Evolutionary conservation across 768 basidiomycete genomes (phyloP).

Genomic region (Boletus insuetus): DNA sequence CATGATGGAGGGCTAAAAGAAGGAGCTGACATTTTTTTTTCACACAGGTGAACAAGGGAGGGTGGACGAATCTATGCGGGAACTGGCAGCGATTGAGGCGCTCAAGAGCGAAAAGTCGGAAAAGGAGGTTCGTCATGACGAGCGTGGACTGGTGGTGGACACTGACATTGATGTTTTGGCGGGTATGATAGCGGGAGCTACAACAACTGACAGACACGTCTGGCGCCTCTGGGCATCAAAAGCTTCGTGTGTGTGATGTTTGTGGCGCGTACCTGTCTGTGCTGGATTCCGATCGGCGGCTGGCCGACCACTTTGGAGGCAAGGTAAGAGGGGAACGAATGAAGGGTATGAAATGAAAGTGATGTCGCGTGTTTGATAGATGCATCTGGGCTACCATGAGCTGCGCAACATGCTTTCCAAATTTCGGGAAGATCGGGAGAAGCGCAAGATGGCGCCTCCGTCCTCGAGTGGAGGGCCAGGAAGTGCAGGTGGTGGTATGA

Average conservation of each 20-base stretch:
- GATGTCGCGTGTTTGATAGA: slow-evolving; percentile 52
- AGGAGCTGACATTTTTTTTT: neutral
- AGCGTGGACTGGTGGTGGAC: neutral
- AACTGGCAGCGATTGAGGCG: slow-evolving; percentile 96
- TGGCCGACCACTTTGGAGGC: slow-evolving; percentile 99
- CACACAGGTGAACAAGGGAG: slow-evolving; percentile 91
- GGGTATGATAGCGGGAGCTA: slow-evolving; percentile 68
- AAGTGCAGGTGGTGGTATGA: slow-evolving; percentile 27
- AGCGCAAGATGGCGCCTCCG: slow-evolving; percentile 61
- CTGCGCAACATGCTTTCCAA: slow-evolving; percentile 89
- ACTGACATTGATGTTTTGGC: slow-evolving; percentile 7
- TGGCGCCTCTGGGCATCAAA: slow-evolving; percentile 99
- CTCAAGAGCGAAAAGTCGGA: slow-evolving; percentile 93
- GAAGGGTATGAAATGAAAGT: slow-evolving; percentile 21
- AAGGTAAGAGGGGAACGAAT: slow-evolving; percentile 60
- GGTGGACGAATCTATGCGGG: slow-evolving; percentile 98
- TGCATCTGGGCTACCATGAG: slow-evolving; percentile 99
- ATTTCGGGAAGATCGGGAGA: slow-evolving; percentile 89
- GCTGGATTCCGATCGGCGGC: slow-evolving; percentile 94
- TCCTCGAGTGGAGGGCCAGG: slow-evolving; percentile 36
- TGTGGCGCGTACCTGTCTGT: slow-evolving; percentile 99
- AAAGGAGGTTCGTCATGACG: slow-evolving; percentile 67
- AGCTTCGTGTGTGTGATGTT: slow-evolving; percentile 98
- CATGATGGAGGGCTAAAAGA: slow-evolving; percentile 7
- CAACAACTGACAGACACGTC: slow-evolving; percentile 97